Evolutionary conservation across 495 filamentous ascomycete genomes (phyloP).

Genomic region (Immersiella caudata): DNA sequence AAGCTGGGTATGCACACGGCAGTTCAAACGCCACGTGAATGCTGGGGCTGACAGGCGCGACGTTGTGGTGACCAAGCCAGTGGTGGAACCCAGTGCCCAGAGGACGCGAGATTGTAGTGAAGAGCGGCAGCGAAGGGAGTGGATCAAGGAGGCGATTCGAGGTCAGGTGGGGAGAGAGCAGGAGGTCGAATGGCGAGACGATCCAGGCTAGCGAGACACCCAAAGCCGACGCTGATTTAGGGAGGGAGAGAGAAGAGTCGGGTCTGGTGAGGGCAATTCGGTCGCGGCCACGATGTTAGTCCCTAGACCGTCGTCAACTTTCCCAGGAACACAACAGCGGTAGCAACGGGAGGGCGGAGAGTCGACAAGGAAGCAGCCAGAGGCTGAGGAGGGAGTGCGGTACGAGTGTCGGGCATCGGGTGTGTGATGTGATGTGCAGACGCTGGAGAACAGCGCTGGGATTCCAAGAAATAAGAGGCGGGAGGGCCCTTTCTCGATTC

Average conservation of each 20-base stretch:
- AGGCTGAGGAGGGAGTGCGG: conserved; percentile 13
- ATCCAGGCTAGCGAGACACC: conserved; percentile 11
- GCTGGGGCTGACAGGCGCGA: not conserved
- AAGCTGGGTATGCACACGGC: not conserved
- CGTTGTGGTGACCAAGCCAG: not conserved
- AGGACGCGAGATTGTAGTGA: not conserved
- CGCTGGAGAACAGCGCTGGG: conserved; percentile 25
- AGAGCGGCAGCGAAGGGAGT: not conserved
- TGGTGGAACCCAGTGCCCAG: not conserved
- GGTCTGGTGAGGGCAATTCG: conserved; percentile 9
- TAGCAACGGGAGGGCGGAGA: conserved; percentile 4
- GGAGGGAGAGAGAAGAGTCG: not conserved
- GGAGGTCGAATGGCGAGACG: conserved; percentile 4
- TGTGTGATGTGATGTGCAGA: conserved; percentile 19
- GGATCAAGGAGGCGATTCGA: conserved; percentile 3
- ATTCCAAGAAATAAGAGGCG: conserved; percentile 33
- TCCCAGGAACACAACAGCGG: not conserved
- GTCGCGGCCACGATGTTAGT: not conserved
- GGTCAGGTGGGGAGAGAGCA: not conserved
- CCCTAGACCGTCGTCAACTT: conserved; percentile 3
- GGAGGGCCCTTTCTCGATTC: conserved; percentile 22
- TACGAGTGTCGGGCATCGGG: conserved; percentile 10
- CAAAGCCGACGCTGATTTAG: not conserved
- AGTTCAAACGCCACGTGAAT: not conserved
- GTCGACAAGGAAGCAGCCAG: conserved; percentile 1